A percentile compares a stretch with the other conserved stretches of the same genome.
Evolutionary conservation across 1,284 basidiomycete genomes (phyloP).

Genomic region (Hymenochaete sp.): DNA sequence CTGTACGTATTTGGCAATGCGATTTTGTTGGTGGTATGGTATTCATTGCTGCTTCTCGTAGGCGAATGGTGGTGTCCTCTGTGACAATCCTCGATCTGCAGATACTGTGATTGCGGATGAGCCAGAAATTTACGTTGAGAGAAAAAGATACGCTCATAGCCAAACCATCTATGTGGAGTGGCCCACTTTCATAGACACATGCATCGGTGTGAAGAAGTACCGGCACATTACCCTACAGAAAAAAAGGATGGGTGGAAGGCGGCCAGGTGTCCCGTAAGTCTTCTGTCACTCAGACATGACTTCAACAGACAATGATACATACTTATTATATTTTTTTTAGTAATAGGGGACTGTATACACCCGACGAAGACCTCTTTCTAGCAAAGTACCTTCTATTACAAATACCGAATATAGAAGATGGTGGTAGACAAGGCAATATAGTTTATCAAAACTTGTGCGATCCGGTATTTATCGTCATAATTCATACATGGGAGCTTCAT

Average conservation of each 20-base stretch:
- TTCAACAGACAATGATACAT: not conserved
- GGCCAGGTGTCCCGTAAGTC: constrained; percentile 1
- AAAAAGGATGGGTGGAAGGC: constrained; percentile 9
- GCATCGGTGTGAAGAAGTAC: constrained; percentile 6
- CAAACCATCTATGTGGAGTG: constrained; percentile 10
- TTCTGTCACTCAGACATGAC: not conserved
- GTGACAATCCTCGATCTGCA: not conserved
- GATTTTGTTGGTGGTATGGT: not conserved
- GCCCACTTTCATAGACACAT: constrained; percentile 7
- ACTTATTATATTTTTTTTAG: not conserved
- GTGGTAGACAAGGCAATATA: constrained; percentile 32
- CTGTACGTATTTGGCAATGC: not conserved
- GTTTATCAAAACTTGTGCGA: constrained; percentile 28
- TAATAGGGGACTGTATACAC: constrained; percentile 25
- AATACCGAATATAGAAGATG: constrained; percentile 28
- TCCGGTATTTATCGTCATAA: constrained; percentile 22
- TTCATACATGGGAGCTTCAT: not conserved
- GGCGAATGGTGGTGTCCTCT: constrained; percentile 8
- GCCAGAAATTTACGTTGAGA: not conserved
- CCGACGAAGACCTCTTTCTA: constrained; percentile 31
- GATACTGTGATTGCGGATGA: constrained; percentile 8
- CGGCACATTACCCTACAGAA: not conserved
- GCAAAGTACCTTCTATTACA: constrained; percentile 29
- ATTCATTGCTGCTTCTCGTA: not conserved
- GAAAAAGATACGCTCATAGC: not conserved